Evolutionary conservation across 176 grass and related monocot species (phyloP).

Genomic region (Carex myosuroides): DNA sequence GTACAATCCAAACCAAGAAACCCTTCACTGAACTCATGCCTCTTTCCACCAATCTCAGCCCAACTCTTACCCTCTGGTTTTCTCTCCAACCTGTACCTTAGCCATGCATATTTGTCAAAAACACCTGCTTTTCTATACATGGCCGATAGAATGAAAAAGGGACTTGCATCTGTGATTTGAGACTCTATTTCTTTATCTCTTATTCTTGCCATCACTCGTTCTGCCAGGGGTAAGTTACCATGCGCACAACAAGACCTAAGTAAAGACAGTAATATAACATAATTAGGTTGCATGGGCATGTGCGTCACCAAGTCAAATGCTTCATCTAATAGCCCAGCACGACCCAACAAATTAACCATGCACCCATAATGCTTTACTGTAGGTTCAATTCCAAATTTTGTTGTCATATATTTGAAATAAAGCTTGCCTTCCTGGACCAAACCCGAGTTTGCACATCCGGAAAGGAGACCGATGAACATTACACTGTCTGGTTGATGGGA

Average conservation of each 20-base stretch:
- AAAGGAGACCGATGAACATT: conserved; percentile 56
- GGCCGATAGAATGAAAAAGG: background rate
- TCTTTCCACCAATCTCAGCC: background rate
- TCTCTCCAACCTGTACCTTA: background rate
- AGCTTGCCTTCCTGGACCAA: conserved; percentile 37
- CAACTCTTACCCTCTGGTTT: background rate
- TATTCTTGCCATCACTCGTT: conserved; percentile 40
- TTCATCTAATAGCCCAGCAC: conserved; percentile 72
- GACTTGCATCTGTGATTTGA: background rate
- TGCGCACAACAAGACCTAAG: conserved; percentile 57
- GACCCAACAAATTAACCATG: conserved; percentile 72
- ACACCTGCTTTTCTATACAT: conserved; percentile 9
- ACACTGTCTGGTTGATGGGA: conserved; percentile 55
- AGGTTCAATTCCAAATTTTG: conserved; percentile 41
- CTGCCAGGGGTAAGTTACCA: conserved; percentile 51
- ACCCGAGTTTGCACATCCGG: conserved; percentile 61
- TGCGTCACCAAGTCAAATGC: conserved; percentile 36
- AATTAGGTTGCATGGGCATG: conserved; percentile 76
- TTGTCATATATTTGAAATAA: conserved; percentile 52
- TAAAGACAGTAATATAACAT: conserved; percentile 63
- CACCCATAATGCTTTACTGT: conserved; percentile 90
- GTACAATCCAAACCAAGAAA: background rate
- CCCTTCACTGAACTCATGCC: background rate
- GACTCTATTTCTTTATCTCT: background rate
- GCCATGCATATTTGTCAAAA: background rate